Conservation (phyloP, 768 basidiomycete species). For the Leccinum aurantiacum region DNA sequence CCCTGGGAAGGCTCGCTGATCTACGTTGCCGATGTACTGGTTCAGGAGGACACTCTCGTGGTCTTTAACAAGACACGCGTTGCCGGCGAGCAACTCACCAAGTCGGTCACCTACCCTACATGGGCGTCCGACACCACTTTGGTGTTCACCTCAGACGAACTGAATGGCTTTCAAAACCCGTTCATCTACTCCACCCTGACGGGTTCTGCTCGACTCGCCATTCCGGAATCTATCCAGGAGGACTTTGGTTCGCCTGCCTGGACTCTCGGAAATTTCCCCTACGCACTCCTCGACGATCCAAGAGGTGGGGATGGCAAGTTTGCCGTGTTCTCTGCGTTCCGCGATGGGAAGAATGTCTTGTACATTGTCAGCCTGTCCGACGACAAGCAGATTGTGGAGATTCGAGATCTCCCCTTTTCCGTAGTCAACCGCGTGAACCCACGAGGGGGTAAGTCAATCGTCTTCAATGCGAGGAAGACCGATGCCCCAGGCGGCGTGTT, state of each 20-base stretch:
- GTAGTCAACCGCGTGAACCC: constrained; percentile 24
- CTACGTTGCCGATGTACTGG: constrained; percentile 46
- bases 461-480: constrained; percentile 36
- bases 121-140: constrained; percentile 60
- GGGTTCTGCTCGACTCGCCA: constrained; percentile 27
- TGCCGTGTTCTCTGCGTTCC: constrained; percentile 33
- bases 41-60: constrained; percentile 30
- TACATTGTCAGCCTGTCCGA: constrained; percentile 32
- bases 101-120: constrained; percentile 56
- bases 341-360: constrained; percentile 35
- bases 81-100: constrained; percentile 49
- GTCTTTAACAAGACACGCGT: constrained; percentile 44
- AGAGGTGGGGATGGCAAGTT: constrained; percentile 19
- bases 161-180: constrained; percentile 66
- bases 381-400: constrained; percentile 27
- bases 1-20: constrained; percentile 69
- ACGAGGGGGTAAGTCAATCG: constrained; percentile 26
- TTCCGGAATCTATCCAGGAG: constrained; percentile 44
- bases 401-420: constrained; percentile 36
- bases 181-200: constrained; percentile 48
- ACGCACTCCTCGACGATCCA: constrained; percentile 43
- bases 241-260: constrained; percentile 62
- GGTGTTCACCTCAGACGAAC: constrained; percentile 61
- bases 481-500: constrained; percentile 36
- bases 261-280: constrained; percentile 48